phyloP scores from a whole-genome alignment of 2,329 filamentous ascomycete species.

The Mycosphaerella arachidis region DNA sequence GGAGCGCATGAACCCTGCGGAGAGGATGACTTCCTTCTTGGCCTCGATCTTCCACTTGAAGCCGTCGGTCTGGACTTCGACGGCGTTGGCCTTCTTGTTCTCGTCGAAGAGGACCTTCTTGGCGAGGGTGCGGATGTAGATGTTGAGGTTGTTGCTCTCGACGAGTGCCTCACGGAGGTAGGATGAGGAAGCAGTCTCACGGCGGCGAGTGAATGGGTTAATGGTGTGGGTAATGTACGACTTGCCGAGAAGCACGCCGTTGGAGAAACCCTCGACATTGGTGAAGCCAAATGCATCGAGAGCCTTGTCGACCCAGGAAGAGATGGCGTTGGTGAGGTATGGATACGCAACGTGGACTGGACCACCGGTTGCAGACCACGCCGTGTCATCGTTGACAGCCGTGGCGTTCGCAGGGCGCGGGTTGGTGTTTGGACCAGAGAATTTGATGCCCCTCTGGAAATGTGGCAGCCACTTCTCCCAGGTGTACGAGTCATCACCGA shows the following conservation, averaged over 20 bases:
- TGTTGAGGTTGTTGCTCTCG: slow-evolving; percentile 26
- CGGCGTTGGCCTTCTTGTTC: slow-evolving; percentile 28
- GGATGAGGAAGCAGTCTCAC: slow-evolving; percentile 23
- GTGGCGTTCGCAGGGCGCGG: slow-evolving; percentile 6
- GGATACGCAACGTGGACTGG: slow-evolving; percentile 3
- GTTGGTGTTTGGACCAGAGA: slow-evolving; percentile 1
- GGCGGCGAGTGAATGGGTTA: neutral
- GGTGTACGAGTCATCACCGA: slow-evolving; percentile 32
- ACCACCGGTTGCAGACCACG: neutral
- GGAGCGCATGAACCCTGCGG: slow-evolving; percentile 40
- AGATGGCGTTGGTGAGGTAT: slow-evolving; percentile 1
- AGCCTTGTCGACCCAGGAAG: neutral
- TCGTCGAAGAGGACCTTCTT: slow-evolving; percentile 32
- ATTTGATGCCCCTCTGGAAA: slow-evolving; percentile 8
- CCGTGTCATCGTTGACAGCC: neutral
- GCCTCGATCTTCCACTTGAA: slow-evolving; percentile 25
- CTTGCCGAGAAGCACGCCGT: neutral
- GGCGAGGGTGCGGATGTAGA: slow-evolving; percentile 34
- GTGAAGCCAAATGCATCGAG: slow-evolving; percentile 1
- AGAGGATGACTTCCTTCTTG: slow-evolving; percentile 42
- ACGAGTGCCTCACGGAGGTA: slow-evolving; percentile 28
- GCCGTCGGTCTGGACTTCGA: slow-evolving; percentile 24
- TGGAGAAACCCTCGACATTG: neutral
- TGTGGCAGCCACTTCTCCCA: slow-evolving; percentile 27
- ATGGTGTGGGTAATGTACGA: neutral